Base-by-base conservation (phyloP, 2,329 filamentous ascomycete species). In the Claviceps africana region DNA sequence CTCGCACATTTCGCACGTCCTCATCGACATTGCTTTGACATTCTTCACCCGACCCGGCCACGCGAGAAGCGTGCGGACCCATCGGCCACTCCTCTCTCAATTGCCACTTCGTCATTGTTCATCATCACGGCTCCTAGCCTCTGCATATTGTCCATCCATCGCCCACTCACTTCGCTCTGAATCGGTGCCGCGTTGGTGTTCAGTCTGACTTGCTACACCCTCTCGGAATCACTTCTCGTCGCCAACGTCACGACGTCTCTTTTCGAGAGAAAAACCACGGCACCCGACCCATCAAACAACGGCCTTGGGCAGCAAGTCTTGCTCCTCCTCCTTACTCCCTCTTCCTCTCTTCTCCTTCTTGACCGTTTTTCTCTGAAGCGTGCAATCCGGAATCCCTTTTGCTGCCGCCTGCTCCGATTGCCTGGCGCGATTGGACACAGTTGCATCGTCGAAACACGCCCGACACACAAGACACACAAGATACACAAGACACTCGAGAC, bases 11-110 rank as follows among this genome's bases (percentile, higher is more conserved):
- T 37, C 17, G 3, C 28, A 22, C 45, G 15, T 35, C 19, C n/a
- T 47, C 30, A 35, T 48, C 44, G 11, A 11, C 19, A 17, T 25
- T 40, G 17, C 46, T 21, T 51, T 37, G 8, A 11, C 53, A 51
- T 51, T 55, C 47, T 55, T 35, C n/a, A 17, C 44, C 50, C 56
- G 51, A 51, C 52, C 53, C 37, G 48, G 21, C 22, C 40, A 33
- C 35, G 47, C 19, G 35, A n/a, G 21, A n/a, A 30, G 47, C 33
- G 47, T 28, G 28, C 15, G 22, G 7, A n/a, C 46, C 21, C 15
- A 6, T 37, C 35, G 17, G 35, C 35, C 17, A n/a, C 35, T n/a
- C 35, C 1, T 37, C 35, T 37, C 15, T 37, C 35, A 2, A n/a
- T 37, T 37, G 15, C 15, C 35, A n/a, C 15, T 37, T 15, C 35